phyloP scores from a whole-genome alignment of 768 basidiomycete species.

The Agrocybe pediades region DNA sequence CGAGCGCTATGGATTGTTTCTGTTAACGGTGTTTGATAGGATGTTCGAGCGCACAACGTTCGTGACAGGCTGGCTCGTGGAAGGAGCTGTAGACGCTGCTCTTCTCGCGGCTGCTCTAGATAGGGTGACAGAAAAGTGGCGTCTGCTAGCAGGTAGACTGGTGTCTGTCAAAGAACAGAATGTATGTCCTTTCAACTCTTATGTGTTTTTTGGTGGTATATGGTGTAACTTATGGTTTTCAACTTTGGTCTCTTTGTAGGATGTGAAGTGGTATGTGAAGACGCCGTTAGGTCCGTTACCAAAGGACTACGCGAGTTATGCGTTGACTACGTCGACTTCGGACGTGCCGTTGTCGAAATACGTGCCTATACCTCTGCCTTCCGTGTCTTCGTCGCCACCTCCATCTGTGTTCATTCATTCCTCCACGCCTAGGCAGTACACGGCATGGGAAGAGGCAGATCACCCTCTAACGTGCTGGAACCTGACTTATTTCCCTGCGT shows the following conservation, averaged over 20 bases:
- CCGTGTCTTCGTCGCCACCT: conserved; percentile 36
- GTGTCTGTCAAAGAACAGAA: conserved; percentile 20
- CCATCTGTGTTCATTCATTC: conserved; percentile 37
- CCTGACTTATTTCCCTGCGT: conserved; percentile 39
- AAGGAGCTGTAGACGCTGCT: conserved; percentile 37
- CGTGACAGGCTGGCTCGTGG: conserved; percentile 44
- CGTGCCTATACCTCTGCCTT: conserved; percentile 32
- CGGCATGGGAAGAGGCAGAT: conserved; percentile 31
- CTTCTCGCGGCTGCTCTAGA: conserved; percentile 31
- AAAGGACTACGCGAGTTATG: conserved; percentile 33
- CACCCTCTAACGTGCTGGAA: conserved; percentile 47
- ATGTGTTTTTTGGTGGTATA: no score
- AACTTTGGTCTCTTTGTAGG: conserved; percentile 14
- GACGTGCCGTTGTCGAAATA: conserved; percentile 36
- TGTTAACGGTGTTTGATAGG: conserved; percentile 39
- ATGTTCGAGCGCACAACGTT: conserved; percentile 33
- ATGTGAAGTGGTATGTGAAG: conserved; percentile 35
- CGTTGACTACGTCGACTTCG: conserved; percentile 35
- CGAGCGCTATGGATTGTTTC: conserved; percentile 23
- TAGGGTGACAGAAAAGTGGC: conserved; percentile 25
- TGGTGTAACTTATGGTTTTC: no score
- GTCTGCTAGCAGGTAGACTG: conserved; percentile 26
- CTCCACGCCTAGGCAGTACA: conserved; percentile 38
- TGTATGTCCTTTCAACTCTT: conserved; percentile 13
- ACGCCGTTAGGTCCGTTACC: conserved; percentile 38